Evolutionary conservation across 23 red algal species (phyloP), one percentile per base, ranked within the genome.

Genomic region (Gracilaria gracilis): DNA sequence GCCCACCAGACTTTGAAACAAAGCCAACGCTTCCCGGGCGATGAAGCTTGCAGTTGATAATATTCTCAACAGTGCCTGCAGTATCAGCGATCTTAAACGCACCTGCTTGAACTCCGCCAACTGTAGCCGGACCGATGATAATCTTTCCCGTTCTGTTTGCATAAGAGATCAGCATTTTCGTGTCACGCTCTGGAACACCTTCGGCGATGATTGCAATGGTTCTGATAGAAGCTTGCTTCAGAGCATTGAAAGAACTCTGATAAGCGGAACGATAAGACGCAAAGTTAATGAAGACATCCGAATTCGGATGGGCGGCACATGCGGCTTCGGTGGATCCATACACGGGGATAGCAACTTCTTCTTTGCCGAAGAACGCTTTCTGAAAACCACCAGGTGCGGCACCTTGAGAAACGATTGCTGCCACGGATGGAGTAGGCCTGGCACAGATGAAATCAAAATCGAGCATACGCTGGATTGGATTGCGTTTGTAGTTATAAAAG

Each of bases 381-480:
- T 86, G 91, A 85, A 99, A 99, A n/a, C 94, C 97, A 47, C 97
- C 97, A 55, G 89, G 75, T 21, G 81, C 54, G 9, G 94, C 91
- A 55, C 92, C 94, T 0, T 94, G 97, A 15, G 94, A 89, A 24
- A 99, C 94, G 57, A 99, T 93, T 38, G 94, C 94, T 23, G 97
- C 97, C 35, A 99, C 92, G 0, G 89, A 94, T 21, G 97, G 91
- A 7, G 73, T 83, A 23, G 81, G 34, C 23, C 97, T 91, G 42
- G 90, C 80, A 61, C 94, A 99, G 38, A 96, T 93, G 71, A 95
- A 99, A 75, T 99, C 97, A 76, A 99, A 99, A 75, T 99, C 97
- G 34, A 99, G 93, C 97, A 99, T 99, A 48, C 94, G 90, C 80
- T 99, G 97, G 64, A 99, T 86, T 20, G 97, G 94, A 72, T 89